A percentile compares a stretch with the other conserved stretches of the same genome.
phyloP scores from a whole-genome alignment of 305 asterid species.

The Fraxinus angustifolia region DNA sequence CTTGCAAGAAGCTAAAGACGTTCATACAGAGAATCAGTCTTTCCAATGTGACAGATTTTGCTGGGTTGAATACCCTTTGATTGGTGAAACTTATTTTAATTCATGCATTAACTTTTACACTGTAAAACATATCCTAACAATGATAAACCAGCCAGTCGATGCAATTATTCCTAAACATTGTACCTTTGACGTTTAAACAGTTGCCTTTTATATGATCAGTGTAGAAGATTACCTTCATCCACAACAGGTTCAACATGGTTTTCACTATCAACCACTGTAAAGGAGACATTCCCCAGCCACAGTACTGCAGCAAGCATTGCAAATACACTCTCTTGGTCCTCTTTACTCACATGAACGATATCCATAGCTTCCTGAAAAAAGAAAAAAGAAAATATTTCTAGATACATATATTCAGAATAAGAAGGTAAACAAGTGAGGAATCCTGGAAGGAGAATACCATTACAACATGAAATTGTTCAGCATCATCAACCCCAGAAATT shows the following conservation, averaged over 20 bases:
- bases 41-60: neutral
- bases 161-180: neutral
- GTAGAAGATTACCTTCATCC: conserved; percentile 65
- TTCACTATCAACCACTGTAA: conserved; percentile 68
- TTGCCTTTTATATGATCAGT: conserved; percentile 11
- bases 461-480: conserved; percentile 76
- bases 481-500: conserved; percentile 88
- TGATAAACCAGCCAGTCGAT: neutral
- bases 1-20: neutral
- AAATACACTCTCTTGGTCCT: conserved; percentile 84
- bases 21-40: neutral
- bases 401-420: conserved; percentile 22
- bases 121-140: neutral
- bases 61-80: neutral
- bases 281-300: conserved; percentile 87
- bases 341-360: conserved; percentile 83
- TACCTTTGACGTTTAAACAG: neutral
- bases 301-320: conserved; percentile 94
- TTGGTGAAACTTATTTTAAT: neutral
- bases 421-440: conserved; percentile 10
- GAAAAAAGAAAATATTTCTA: conserved; percentile 20
- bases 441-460: conserved; percentile 39
- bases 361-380: conserved; percentile 80
- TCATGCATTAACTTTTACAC: neutral
- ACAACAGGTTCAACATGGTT: conserved; percentile 89